phyloP scores from a whole-genome alignment of 2,329 filamentous ascomycete genomes.

The Ceratocystis cacaofunesta region DNA sequence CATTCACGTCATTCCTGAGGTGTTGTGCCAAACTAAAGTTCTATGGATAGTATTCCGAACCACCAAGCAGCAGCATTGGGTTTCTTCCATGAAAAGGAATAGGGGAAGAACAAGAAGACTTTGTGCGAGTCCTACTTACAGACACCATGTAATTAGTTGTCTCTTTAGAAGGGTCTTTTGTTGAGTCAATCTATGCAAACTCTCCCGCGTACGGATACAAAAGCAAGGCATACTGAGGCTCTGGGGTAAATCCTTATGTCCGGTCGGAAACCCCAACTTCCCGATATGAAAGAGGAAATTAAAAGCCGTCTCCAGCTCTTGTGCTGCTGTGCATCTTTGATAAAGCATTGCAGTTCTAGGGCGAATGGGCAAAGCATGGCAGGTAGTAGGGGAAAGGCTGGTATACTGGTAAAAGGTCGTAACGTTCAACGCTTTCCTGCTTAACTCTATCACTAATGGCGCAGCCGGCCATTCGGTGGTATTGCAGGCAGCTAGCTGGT shows the following conservation, averaged over 20 bases:
- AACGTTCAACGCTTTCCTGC: not conserved
- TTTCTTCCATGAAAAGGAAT: not conserved
- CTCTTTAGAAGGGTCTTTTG: not conserved
- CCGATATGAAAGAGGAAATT: not conserved
- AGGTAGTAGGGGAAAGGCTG: not conserved
- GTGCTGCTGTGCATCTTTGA: not conserved
- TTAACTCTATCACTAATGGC: not conserved
- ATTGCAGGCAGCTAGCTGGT: not conserved
- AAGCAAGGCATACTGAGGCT: not conserved
- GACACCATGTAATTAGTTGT: no score
- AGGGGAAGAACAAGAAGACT: not conserved
- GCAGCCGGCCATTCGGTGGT: conserved; percentile 1
- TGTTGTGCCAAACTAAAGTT: not conserved
- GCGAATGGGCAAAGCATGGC: not conserved
- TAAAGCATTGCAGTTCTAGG: not conserved
- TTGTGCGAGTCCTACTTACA: not conserved
- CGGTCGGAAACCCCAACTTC: not conserved
- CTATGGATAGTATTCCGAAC: not conserved
- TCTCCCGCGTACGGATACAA: not conserved
- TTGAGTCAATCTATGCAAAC: not conserved
- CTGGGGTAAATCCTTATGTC: not conserved
- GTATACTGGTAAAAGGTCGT: not conserved
- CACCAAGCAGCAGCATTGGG: not conserved
- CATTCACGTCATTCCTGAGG: not conserved
- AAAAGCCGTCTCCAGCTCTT: not conserved